phyloP scores from a whole-genome alignment of 208 protist species.

The Leishmania guyanensis region DNA sequence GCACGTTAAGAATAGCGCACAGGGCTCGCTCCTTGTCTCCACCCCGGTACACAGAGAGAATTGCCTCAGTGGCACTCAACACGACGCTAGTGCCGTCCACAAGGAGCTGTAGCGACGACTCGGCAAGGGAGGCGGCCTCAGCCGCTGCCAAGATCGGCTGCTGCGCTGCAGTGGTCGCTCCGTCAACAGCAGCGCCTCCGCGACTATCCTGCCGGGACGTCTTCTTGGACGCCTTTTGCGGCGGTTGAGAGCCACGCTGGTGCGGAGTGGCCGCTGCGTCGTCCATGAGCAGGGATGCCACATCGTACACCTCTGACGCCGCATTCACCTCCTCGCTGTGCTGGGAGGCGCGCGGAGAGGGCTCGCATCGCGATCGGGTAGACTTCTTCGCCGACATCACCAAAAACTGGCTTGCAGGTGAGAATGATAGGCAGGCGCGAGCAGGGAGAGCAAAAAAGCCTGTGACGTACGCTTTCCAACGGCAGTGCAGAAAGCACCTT shows the following conservation, averaged over 20 bases:
- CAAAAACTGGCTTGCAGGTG: background rate
- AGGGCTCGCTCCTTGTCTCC: constrained; percentile 43
- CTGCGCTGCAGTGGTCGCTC: background rate
- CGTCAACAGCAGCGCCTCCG: background rate
- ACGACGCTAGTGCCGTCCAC: constrained; percentile 44
- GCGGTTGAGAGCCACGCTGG: background rate
- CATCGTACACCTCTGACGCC: constrained; percentile 21
- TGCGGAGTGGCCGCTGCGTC: constrained; percentile 13
- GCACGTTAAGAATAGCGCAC: constrained; percentile 75
- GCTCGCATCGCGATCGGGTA: background rate
- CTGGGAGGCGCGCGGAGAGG: background rate
- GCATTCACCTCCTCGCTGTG: background rate
- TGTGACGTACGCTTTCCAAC: background rate
- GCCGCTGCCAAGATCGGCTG: constrained; percentile 26
- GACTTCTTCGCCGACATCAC: constrained; percentile 9
- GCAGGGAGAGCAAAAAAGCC: background rate
- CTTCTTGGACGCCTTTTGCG: constrained; percentile 26
- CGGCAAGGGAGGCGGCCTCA: constrained; percentile 41
- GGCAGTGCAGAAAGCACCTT: background rate
- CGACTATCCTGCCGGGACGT: constrained; percentile 11
- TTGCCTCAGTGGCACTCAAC: constrained; percentile 28
- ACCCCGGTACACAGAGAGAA: constrained; percentile 63
- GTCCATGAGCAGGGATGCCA: constrained; percentile 33
- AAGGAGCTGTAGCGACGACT: constrained; percentile 50
- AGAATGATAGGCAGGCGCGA: background rate